Conservation (phyloP, 768 basidiomycete genomes). For the Naematelia aurantialba region DNA sequence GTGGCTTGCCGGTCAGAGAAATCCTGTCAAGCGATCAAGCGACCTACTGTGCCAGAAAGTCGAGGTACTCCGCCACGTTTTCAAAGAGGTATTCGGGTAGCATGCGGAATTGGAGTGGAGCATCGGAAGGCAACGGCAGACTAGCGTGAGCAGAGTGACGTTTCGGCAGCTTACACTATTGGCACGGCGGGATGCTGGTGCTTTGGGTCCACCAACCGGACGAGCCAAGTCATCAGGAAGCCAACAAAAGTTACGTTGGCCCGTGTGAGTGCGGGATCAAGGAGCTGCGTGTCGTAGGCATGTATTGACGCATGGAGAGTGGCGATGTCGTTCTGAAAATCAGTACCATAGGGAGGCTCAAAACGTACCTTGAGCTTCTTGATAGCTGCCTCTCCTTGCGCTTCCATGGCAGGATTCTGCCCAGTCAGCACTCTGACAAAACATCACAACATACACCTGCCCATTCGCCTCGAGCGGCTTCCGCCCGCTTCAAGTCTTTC, state of each 20-base stretch:
- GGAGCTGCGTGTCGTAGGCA: conserved; percentile 77
- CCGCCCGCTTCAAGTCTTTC: conserved; percentile 70
- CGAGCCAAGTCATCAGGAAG: conserved; percentile 90
- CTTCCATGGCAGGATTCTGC: conserved; percentile 64
- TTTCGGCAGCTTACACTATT: conserved; percentile 60
- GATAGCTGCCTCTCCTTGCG: conserved; percentile 72
- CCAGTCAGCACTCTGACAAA: conserved; percentile 4
- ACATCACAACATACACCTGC: conserved; percentile 60
- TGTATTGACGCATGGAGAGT: conserved; percentile 69
- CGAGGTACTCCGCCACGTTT: conserved; percentile 83
- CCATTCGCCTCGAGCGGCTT: conserved; percentile 71
- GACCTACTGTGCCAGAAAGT: conserved; percentile 74
- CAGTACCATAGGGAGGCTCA: neutral
- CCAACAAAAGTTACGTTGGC: conserved; percentile 76
- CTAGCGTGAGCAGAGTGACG: conserved; percentile 51
- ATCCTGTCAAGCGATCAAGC: neutral
- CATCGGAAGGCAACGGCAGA: conserved; percentile 76
- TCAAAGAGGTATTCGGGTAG: conserved; percentile 93
- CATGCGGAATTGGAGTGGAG: conserved; percentile 77
- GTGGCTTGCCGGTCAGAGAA: conserved; percentile 28
- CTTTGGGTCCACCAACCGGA: conserved; percentile 79
- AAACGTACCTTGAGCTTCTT: conserved; percentile 65
- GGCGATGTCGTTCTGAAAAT: conserved; percentile 61
- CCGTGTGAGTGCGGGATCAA: conserved; percentile 78
- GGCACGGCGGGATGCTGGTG: conserved; percentile 67